A percentile compares a stretch with the other conserved stretches of the same genome.
Conservation (phyloP, 345 rosid genomes). For the Hibiscus mutabilis region DNA sequence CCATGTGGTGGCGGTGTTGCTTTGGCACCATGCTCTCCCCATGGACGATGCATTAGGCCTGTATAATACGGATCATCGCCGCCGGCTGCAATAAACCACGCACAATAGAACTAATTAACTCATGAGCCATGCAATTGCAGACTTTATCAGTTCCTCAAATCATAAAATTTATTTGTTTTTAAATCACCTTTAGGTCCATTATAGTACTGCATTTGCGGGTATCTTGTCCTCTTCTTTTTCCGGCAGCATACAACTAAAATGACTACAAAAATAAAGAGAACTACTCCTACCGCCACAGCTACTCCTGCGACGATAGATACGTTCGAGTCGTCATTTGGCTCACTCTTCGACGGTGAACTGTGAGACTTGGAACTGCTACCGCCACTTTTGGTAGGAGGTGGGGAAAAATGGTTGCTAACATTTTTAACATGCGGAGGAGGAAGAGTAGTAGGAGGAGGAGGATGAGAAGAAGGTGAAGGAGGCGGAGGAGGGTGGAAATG, state of each 20-base stretch:
- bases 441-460: background rate
- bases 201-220: conserved; percentile 29
- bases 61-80: conserved; percentile 28
- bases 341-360: background rate
- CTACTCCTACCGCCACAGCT: background rate
- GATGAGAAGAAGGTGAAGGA: background rate
- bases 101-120: background rate
- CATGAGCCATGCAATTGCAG: background rate
- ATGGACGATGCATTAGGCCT: conserved; percentile 37
- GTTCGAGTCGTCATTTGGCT: background rate
- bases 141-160: too few relatives aligned
- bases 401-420: background rate
- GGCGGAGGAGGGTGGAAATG: background rate
- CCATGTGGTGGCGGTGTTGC: conserved; percentile 10
- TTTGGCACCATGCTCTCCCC: conserved; percentile 31
- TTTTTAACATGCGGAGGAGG: background rate
- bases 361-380: background rate
- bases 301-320: background rate
- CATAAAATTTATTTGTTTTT: too few relatives aligned
- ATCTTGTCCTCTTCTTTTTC: conserved; percentile 10
- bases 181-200: conserved; percentile 11
- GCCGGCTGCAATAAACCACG: conserved; percentile 12
- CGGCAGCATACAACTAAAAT: conserved; percentile 13
- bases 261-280: background rate
- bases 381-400: background rate